Base-by-base conservation (phyloP, 495 filamentous ascomycete species). In the Penicillium daleae region DNA sequence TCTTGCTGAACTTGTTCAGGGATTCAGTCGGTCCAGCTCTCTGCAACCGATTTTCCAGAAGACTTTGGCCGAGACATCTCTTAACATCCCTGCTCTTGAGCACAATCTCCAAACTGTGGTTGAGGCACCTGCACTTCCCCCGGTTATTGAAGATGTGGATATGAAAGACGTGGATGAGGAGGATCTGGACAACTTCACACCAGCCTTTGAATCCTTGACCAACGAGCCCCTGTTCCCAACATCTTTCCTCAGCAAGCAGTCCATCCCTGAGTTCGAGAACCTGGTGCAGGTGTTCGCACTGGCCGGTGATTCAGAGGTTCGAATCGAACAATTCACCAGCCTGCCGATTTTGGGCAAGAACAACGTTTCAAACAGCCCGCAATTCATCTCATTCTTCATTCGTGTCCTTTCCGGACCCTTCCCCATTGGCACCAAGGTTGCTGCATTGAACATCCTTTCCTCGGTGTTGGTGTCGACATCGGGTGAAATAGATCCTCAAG, bases 351-450 rank as follows among this genome's bases (percentile, higher is more conserved):
- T 93, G 31, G 80, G 81, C 33, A 86, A 82, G 50, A 64, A 82
- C 6, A 69, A 78, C 26, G 87, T 85, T 0, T 73, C 80, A 17
- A 80, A 85, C 51, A 81, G 86, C 2, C 83, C 88, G 9, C 83
- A 92, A 40, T 90, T 89, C 59, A 71, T 93, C 67, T 90, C 88
- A 4, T 94, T 97, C 71, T 88, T 93, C 59, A 79, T 87, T 58
- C 82, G 86, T 40, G 82, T 92, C 21, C 91, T 92, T 85, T 91
- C 89, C 59, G 85, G 89, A 0, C 80, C 83, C 15, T 87, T 87
- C 63, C 89, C 92, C 29, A 85, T 83, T 19, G 74, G 88, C 42
- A 88, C 86, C 15, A 85, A 89, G 63, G 80, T 82, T 27, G 83
- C 87, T 21, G 92, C 93, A 4, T 72, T 97, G 54, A 84, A 84